Conservation (phyloP, 768 basidiomycete species). For the Hygrocybe coccinea region DNA sequence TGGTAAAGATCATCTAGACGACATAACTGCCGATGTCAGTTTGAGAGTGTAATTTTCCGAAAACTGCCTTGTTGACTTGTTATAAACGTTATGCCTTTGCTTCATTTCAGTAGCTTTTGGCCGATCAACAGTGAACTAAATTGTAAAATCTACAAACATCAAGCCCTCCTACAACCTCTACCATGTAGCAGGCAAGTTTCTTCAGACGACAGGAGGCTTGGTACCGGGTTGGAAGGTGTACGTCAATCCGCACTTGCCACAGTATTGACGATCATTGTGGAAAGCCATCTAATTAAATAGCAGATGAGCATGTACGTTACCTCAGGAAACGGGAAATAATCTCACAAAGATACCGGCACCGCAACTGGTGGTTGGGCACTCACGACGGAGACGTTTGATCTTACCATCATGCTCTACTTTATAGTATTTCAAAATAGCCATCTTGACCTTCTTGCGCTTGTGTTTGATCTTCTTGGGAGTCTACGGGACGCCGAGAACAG, state of each 20-base stretch:
- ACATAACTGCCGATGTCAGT: no score
- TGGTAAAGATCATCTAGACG: no score
- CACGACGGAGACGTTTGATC: slow-evolving; percentile 97
- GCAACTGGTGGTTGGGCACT: slow-evolving; percentile 83
- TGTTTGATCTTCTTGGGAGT: slow-evolving; percentile 99
- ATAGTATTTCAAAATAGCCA: slow-evolving; percentile 99
- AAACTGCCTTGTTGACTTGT: no score
- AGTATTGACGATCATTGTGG: slow-evolving; percentile 98
- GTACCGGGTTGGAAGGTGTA: slow-evolving; percentile 79
- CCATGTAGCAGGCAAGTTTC: no score
- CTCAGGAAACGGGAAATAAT: slow-evolving; percentile 6
- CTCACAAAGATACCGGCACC: slow-evolving; percentile 83
- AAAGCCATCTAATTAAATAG: slow-evolving; percentile 76
- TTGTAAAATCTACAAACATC: not conserved
- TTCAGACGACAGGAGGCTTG: slow-evolving; percentile 54
- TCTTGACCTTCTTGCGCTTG: slow-evolving; percentile 99
- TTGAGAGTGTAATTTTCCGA: no score
- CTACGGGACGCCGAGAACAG: slow-evolving; percentile 33
- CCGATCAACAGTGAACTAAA: not conserved
- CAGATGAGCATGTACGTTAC: slow-evolving; percentile 16
- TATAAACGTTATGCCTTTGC: no score
- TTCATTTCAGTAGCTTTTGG: no score
- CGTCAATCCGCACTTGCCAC: slow-evolving; percentile 89
- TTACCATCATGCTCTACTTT: slow-evolving; percentile 99
- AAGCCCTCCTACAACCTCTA: not conserved